phyloP scores from a whole-genome alignment of 257 asterid genomes.

The Solanum boliviense region DNA sequence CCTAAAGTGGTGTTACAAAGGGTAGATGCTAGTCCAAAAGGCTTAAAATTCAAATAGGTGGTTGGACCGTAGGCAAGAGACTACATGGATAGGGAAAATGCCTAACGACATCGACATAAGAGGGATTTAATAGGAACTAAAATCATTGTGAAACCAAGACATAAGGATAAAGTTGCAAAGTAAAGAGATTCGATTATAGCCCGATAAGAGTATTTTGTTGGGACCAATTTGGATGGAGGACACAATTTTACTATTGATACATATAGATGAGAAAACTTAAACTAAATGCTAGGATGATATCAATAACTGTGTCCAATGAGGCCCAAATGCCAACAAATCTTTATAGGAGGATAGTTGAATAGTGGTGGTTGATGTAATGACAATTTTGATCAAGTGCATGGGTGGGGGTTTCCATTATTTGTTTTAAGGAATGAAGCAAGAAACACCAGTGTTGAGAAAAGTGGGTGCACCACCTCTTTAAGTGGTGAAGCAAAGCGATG shows the following conservation, averaged over 20 bases:
- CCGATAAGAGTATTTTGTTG: not conserved
- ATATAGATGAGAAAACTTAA: not conserved
- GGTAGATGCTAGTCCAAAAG: not conserved
- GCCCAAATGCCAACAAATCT: not conserved
- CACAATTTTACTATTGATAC: not conserved
- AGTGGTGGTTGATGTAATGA: not conserved
- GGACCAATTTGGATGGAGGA: not conserved
- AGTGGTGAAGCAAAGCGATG: not conserved
- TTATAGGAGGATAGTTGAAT: not conserved
- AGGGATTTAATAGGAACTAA: not conserved
- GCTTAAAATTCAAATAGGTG: not conserved
- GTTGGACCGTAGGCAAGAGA: not conserved
- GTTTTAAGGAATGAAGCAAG: not conserved
- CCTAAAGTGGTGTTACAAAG: not conserved
- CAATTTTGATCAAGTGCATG: not conserved
- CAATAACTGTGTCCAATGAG: not conserved
- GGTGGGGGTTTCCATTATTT: not conserved
- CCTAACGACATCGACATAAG: not conserved
- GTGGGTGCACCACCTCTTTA: not conserved
- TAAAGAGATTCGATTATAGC: not conserved
- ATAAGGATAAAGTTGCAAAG: not conserved
- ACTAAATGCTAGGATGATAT: not conserved
- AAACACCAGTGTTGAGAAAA: not conserved
- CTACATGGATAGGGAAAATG: not conserved
- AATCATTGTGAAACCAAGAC: not conserved